A percentile compares a stretch with the other conserved stretches of the same genome.
phyloP scores from a whole-genome alignment of 345 rosid species.

The Aquilaria yunnanensis region DNA sequence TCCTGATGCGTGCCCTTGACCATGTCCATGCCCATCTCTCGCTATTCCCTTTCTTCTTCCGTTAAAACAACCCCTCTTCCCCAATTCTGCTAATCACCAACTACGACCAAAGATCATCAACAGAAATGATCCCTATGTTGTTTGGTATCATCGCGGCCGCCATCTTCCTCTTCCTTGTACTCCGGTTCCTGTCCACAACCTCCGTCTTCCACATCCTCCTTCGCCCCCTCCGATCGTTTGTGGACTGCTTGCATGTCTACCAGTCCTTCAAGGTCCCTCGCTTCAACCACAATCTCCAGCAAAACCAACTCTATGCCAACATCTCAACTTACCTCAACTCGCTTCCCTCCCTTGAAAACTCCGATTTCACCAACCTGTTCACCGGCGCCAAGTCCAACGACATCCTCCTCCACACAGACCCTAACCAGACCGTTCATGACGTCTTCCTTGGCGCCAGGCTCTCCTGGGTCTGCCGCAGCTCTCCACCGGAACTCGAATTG shows the following conservation, averaged over 20 bases:
- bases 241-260: conserved; percentile 34
- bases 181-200: conserved; percentile 29
- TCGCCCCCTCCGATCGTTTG: conserved; percentile 23
- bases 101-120: no score
- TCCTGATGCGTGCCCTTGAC: no score
- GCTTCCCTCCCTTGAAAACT: conserved; percentile 43
- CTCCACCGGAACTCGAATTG: conserved; percentile 25
- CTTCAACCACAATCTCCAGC: conserved; percentile 37
- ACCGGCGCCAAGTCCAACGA: conserved; percentile 45
- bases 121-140: conserved; percentile 9
- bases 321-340: conserved; percentile 47
- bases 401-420: conserved; percentile 34
- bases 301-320: conserved; percentile 41
- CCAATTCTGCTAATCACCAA: no score
- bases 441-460: conserved; percentile 46
- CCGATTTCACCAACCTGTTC: conserved; percentile 50
- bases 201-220: conserved; percentile 23
- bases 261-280: conserved; percentile 48
- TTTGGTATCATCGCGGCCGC: conserved; percentile 4
- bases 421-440: conserved; percentile 35
- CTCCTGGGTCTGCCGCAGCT: conserved; percentile 33
- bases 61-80: no score
- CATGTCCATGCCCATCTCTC: no score
- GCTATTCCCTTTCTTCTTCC: no score
- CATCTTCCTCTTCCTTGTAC: conserved; percentile 4